Evolutionary conservation across 768 basidiomycete species (phyloP), one percentile per base, ranked within the genome.

Genomic region (Sarcodon aspratus): DNA sequence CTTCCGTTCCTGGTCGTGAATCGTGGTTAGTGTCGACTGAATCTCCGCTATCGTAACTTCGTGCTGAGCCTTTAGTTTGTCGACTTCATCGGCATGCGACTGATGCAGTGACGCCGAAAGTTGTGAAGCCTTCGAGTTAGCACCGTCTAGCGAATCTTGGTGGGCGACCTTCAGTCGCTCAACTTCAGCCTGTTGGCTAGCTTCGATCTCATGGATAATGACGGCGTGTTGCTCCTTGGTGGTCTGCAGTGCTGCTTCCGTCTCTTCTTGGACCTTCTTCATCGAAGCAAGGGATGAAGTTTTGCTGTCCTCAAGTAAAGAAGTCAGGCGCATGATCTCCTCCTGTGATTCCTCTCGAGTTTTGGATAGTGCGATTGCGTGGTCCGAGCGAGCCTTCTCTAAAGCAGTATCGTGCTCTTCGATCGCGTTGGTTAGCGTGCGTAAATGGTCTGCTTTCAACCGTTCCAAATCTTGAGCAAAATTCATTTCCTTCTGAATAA

Each of bases 391-490:
- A 37, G 84, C 68, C 37, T 75, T 74, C 56, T 84, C 79, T 44
- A 80, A 63, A 55, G 78, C 76, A 6, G 60, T 50, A 31, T 70
- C 63, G 52, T 84, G 75, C 46, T 84, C 82, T 21, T 80, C 80
- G 36, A 76, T 77, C 59, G 78, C 80, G 43, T 69, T 68, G 17
- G 73, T 66, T 38, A 83, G 58, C 13, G 67, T 59, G 27, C 75
- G 68, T 1, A 68, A 60, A 58, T 90, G 86, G 32, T 85, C 81
- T 15, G 71, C 70, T 61, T 79, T 82, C 36, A 84, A 65, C 47
- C 68, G 73, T 55, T 84, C 80, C 34, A 85, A 57, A 60, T 89
- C 80, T 48, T 82, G 80, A 1, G 69, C 58, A 50, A 82, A 80
- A 35, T 76, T 71, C 7, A 69, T 64, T 56, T 91, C 85, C 63